These are phyloP conservation scores for Nicotiana knightiana DNA, from an alignment of 257 asterid species.

Conservation along the genomic window DNA sequence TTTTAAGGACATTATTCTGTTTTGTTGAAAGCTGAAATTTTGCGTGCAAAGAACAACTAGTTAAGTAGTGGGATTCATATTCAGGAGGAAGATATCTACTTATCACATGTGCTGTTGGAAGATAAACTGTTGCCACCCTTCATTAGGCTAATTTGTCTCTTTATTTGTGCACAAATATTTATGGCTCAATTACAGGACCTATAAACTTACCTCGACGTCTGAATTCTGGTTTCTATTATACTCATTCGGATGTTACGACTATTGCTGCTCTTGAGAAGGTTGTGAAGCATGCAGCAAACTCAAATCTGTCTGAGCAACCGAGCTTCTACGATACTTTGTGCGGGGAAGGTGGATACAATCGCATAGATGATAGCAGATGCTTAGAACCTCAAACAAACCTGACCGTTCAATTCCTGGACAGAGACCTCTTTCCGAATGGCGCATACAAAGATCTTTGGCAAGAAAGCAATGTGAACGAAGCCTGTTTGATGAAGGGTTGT, in stretches of 20 bases:
- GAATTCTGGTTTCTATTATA: slow-evolving; percentile 88
- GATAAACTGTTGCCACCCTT: not conserved
- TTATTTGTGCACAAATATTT: not conserved
- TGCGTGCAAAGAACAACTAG: not conserved
- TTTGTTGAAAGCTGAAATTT: not conserved
- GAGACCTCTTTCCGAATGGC: slow-evolving; percentile 84
- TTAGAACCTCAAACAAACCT: slow-evolving; percentile 64
- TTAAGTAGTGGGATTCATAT: not conserved
- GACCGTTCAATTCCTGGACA: slow-evolving; percentile 61
- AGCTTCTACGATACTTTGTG: slow-evolving; percentile 85
- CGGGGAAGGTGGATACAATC: slow-evolving; percentile 71
- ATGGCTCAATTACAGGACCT: slow-evolving; percentile 50
- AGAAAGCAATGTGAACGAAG: slow-evolving; percentile 39
- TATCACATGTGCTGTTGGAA: not conserved
- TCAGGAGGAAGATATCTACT: slow-evolving; percentile 6
- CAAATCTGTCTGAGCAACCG: slow-evolving; percentile 88
- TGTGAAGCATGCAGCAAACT: slow-evolving; percentile 67
- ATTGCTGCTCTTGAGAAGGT: slow-evolving; percentile 69
- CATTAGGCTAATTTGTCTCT: not conserved
- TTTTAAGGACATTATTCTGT: not conserved
- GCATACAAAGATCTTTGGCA: slow-evolving; percentile 75
- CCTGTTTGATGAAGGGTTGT: slow-evolving; percentile 54
- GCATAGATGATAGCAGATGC: slow-evolving; percentile 61
- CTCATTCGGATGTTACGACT: slow-evolving; percentile 60
- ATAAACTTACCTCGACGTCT: slow-evolving; percentile 92